Base-by-base conservation (phyloP, 176 grass and related monocot species). In the Miscanthus lutarioriparius region DNA sequence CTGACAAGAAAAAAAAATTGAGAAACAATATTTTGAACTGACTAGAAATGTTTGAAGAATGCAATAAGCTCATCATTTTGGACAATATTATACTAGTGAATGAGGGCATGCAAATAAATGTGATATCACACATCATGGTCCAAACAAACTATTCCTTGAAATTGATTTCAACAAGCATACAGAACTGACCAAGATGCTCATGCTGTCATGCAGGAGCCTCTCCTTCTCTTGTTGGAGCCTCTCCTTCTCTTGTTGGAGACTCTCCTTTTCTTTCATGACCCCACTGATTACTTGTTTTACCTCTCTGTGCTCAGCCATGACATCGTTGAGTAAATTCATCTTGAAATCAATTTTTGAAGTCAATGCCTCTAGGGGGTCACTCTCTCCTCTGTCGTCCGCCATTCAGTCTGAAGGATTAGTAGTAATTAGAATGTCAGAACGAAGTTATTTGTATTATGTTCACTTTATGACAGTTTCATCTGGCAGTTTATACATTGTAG, bases 341-440 rank as follows among this genome's bases (percentile, higher is more conserved):
- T 72, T 83, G 1, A 43, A 72, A 5, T 83, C 41, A 51, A 88
- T 41, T 56, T 72, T 78, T 32, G 74, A 83, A 41, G 41, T 9
- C 41, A 88, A 53, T 53, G 65, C 74, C 44, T 22, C 74, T 20
- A 77, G 41, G 53, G 3, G 30, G 2, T 74, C 26, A n/a, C 10
- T 33, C 40, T 10, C 27, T 13, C 39, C 80, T 72, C 30, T 23
- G 6, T 0, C 23, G 4, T 61, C 51, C 20, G 74, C 12, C 66
- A 72, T 83, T 47, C 44, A 64, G 39, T 66, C 66, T 83, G 56
- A 54, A 83, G 16, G 22, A 49, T 48, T 30, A 59, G 2, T 48
- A 26, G 37, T 0, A 15, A 87, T 47, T 12, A 61, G 22, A 77
- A 59, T 58, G 15, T 87, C 40, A 82, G 20, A 59, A 20, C 36